Evolutionary conservation across 2,329 filamentous ascomycete species (phyloP), one percentile per base, ranked within the genome.

Genomic region (Ophiostoma ulmi): DNA sequence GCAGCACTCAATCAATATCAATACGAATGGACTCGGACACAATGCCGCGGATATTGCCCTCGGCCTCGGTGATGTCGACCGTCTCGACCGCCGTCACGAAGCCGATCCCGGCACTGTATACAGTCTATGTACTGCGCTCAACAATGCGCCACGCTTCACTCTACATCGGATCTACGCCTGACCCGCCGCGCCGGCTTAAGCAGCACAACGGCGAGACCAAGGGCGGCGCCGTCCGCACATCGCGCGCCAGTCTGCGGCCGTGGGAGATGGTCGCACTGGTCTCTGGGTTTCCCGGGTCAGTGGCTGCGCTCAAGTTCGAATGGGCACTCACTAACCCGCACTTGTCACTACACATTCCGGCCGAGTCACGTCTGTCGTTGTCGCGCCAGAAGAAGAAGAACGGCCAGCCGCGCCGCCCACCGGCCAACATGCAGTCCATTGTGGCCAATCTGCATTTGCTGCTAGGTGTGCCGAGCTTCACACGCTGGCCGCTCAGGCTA

Each of bases 301-400:
- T 94, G 48, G 93, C 92, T 0, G 95, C 95, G 0, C 81, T 99
- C 73, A 94, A 98, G 77, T 98, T 99, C 77, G 94, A 98, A 91
- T 95, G 84, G 94, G 94, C 94, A 55, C 90, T 96, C 84, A 92
- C 92, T 74, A 93, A 98, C 77, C 88, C 93, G 1, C 91, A 95
- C 77, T 79, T 90, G 44, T 94, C 94, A 5, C 83, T 90, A 44
- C 93, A 97, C 77, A 93, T 97, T 71, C 85, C 90, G 14, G 80
- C 84, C 14, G 83, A 85, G 41, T 84, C 87, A 58, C 84, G 89
- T n/a, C 82, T 91, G 48, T 82, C 85, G 1, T 77, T 84, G 67
- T 79, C 86, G 75, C 86, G 81, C 0, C 78, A 80, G 69, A 81
- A 77, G 68, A 89, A 87, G 77, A 80, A 80, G 68, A 85, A 83